Base-by-base conservation (phyloP, 1,284 basidiomycete genomes). In the Microbotryum lychnidis-dioicae region DNA sequence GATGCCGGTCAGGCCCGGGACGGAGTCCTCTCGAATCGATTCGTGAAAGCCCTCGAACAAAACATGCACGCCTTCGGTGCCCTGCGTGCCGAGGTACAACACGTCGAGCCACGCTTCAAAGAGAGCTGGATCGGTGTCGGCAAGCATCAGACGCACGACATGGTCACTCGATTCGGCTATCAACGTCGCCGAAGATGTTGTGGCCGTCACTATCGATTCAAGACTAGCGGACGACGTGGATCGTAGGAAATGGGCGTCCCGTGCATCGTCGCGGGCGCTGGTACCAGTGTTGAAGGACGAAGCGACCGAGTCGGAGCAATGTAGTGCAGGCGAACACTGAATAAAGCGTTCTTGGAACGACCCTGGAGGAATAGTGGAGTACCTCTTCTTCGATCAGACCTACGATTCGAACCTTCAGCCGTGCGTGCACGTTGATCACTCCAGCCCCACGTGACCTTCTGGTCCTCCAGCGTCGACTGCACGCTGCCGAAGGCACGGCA, bases 31-130 rank as follows among this genome's bases (percentile, higher is more conserved):
- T 79, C 77, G 45, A 2, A 52, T 46, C 7, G 77, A 78, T 21
- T 78, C 77, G 54, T 84, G 82, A 12, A 81, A 78, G 44, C 84
- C 81, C 67, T 90, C 89, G 70, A 88, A 89, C 20, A 93, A 82
- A 77, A 92, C 91, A 68, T 91, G 88, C 67, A 93, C 91, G 69
- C 87, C 86, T 37, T 87, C 88, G 61, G 91, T 83, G 21, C 87
- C 89, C 72, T 87, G 84, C n/a, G 84, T 33, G 7, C 62, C 88
- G 1, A 89, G 91, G 73, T 91, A 92, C 3, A 91, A 83, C 72
- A 87, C 91, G 73, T 94, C 91, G 51, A 97, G 83, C 73, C 92
- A 87, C 16, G 66, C 55, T 33, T 67, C 60, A 54, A 72, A 67
- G 18, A 71, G 53, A 37, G 61, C 58, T 6, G 63, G 52, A 42